Percentiles rank a stretch among this genome's conserved stretches.
These are phyloP conservation scores for Quercus robur DNA, from an alignment of 306 rosid genomes.

Conservation along the genomic window DNA sequence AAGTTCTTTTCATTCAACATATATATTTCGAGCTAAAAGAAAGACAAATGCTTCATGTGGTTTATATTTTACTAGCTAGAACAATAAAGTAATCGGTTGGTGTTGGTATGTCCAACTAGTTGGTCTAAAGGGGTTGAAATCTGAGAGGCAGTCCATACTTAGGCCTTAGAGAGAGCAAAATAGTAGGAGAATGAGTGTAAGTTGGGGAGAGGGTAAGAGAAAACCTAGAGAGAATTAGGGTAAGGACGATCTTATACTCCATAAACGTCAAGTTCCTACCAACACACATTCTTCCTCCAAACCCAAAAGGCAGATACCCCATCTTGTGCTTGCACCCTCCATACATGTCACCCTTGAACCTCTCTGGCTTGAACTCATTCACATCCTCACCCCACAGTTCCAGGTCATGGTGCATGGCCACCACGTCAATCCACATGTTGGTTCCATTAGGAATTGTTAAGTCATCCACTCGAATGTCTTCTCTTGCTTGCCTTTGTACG, in stretches of 20 bases:
- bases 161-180: conserved; percentile 70
- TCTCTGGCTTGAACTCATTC: conserved; percentile 67
- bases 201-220: conserved; percentile 48
- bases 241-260: conserved; percentile 78
- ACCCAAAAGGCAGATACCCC: conserved; percentile 90
- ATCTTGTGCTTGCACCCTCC: conserved; percentile 83
- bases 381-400: conserved; percentile 70
- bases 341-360: conserved; percentile 51
- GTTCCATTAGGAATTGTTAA: conserved; percentile 68
- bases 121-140: conserved; percentile 33
- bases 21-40: too few species aligned
- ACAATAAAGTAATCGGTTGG: neutral
- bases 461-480: conserved; percentile 52
- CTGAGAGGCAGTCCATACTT: conserved; percentile 56
- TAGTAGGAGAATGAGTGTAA: conserved; percentile 62
- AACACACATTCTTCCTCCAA: conserved; percentile 85
- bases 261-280: conserved; percentile 71
- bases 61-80: neutral
- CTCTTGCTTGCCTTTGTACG: conserved; percentile 78
- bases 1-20: too few species aligned
- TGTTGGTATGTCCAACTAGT: neutral
- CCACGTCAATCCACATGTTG: conserved; percentile 83
- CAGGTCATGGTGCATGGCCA: conserved; percentile 74
- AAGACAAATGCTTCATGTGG: too few species aligned
- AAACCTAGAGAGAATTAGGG: conserved; percentile 66